phyloP scores from a whole-genome alignment of 495 filamentous ascomycete genomes.

The Neurospora sublineolata region DNA sequence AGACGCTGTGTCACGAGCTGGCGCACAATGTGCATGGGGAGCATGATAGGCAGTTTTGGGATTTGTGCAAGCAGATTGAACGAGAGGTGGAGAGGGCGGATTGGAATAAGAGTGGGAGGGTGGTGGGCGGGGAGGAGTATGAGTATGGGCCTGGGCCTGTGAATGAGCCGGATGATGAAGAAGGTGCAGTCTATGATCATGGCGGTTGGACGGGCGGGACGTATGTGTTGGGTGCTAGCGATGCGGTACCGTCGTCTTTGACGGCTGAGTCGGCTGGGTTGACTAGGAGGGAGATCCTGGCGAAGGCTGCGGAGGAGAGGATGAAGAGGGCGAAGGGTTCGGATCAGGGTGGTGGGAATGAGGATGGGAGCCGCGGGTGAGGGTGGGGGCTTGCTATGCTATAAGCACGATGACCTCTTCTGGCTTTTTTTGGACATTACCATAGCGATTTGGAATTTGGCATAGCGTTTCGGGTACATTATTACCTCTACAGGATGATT shows the following conservation, averaged over 20 bases:
- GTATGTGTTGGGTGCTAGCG: constrained; percentile 57
- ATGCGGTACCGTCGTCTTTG: constrained; percentile 6
- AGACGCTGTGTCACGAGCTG: constrained; percentile 89
- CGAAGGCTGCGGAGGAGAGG: constrained; percentile 64
- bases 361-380: not conserved
- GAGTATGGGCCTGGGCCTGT: constrained; percentile 46
- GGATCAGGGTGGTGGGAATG: constrained; percentile 3
- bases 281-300: constrained; percentile 57
- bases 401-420: not conserved
- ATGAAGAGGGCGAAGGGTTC: constrained; percentile 40
- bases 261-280: constrained; percentile 16
- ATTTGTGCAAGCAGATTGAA: constrained; percentile 74
- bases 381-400: not conserved
- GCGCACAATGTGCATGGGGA: constrained; percentile 79
- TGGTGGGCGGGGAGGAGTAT: constrained; percentile 57
- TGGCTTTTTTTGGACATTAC: not conserved
- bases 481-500: not conserved
- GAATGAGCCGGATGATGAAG: constrained; percentile 18
- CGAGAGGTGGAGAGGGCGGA: constrained; percentile 70
- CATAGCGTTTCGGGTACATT: not conserved
- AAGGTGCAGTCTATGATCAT: constrained; percentile 29
- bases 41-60: constrained; percentile 84
- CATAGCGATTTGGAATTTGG: not conserved
- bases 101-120: constrained; percentile 57
- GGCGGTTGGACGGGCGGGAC: constrained; percentile 81